A percentile compares a stretch with the other conserved stretches of the same genome.
Conservation (phyloP, 306 rosid genomes). For the cucumber (Cucumis sativus) region Cucumber_9930_V3 NC_026657.2:21974501-21975000, state of each 20-base stretch:
- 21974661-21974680: not conserved
- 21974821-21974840: conserved; percentile 84
- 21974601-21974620: conserved; percentile 85
- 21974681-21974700: not conserved
- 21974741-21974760: not conserved
- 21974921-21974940: not conserved
- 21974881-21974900: conserved; percentile 32
- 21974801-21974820: conserved; percentile 38
- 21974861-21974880: conserved; percentile 46
- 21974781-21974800: not conserved
- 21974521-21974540: not conserved
- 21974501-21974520: not conserved
- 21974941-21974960: not conserved
- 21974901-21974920: not conserved
- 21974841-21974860: conserved; percentile 58
- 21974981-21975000: not conserved
- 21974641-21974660: conserved; percentile 18
- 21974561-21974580: conserved; percentile 29
- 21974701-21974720: not conserved
- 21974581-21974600: conserved; percentile 69
- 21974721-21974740: not conserved
- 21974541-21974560: conserved; percentile 14
- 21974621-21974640: conserved; percentile 69
- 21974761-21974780: not conserved
- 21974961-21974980: not conserved